Evolutionary conservation across 2,329 filamentous ascomycete species (phyloP), one percentile per base, ranked within the genome.

Genomic region (Venturia nashicola): DNA sequence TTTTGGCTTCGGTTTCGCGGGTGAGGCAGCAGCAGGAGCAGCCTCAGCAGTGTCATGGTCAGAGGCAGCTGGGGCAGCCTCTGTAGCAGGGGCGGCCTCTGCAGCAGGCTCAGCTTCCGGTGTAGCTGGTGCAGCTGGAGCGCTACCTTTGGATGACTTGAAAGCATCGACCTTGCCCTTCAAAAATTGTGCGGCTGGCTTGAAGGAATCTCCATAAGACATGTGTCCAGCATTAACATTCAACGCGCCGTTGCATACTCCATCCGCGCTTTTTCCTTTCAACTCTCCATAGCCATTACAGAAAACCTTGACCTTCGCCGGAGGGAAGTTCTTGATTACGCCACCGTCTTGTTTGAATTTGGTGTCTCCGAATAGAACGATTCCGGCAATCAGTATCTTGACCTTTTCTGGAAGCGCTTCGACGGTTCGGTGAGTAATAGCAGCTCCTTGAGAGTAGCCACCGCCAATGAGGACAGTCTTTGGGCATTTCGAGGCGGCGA

Each of bases 291-390:
- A 57, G 2, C 61, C 59, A 6, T 71, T 72, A 65, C 74, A 77
- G 67, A 71, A 75, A 3, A 76, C 71, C 66, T 72, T 69, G 39
- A 75, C 65, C 61, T 73, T 70, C 6, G 66, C 68, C 4, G 65
- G 43, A 4, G 75, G 73, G 63, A 73, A 76, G 54, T 68, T 68
- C 1, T 69, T 67, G 48, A 77, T 76, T 9, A 66, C 65, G 11
- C 75, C 74, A 36, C 65, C 65, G 60, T 75, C 75, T 67, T 76
- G 74, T 63, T 64, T 61, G 63, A 76, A 76, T 65, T 71, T 70
- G 5, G 75, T 76, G 68, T 77, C 74, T 8, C 76, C 75, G 59
- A 75, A 77, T 16, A 76, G 69, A 27, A 75, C 73, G 2, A 73
- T 69, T n/a, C 73, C 75, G 20, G 72, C 72, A 63, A 76, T 68